phyloP scores from a whole-genome alignment of 164 flowering plant species.

The Nelumbo lutea region DNA sequence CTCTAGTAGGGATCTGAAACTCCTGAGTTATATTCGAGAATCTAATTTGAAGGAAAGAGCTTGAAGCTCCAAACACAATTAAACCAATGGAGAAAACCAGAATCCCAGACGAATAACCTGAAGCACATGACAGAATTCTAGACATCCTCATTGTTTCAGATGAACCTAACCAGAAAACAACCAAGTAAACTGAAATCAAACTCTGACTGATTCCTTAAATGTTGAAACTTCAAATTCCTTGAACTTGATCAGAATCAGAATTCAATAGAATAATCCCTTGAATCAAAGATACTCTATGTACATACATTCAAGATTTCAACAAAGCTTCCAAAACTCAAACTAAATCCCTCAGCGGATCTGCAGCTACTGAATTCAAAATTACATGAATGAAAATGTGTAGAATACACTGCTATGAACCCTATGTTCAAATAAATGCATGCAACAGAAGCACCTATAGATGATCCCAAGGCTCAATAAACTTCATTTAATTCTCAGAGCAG shows the following conservation, averaged over 20 bases:
- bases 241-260: background rate
- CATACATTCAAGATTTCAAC: too few relatives aligned
- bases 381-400: background rate
- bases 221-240: background rate
- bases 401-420: background rate
- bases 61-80: slow-evolving; percentile 12
- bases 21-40: slow-evolving; percentile 3
- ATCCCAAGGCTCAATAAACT: too few relatives aligned
- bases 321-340: too few relatives aligned
- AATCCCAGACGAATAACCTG: slow-evolving; percentile 5
- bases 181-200: background rate
- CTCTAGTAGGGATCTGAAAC: background rate
- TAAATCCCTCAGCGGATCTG: too few relatives aligned
- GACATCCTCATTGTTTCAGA: slow-evolving; percentile 4
- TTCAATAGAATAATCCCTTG: too few relatives aligned
- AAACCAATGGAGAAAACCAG: slow-evolving; percentile 8
- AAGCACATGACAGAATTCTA: slow-evolving; percentile 9
- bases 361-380: background rate
- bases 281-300: background rate
- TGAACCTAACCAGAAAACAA: background rate
- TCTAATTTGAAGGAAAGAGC: slow-evolving; percentile 4
- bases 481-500: too few relatives aligned
- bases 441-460: background rate
- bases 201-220: background rate
- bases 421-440: background rate